Evolutionary conservation across 257 asterid species (phyloP).

Genomic region (Solanum gandarillasii): DNA sequence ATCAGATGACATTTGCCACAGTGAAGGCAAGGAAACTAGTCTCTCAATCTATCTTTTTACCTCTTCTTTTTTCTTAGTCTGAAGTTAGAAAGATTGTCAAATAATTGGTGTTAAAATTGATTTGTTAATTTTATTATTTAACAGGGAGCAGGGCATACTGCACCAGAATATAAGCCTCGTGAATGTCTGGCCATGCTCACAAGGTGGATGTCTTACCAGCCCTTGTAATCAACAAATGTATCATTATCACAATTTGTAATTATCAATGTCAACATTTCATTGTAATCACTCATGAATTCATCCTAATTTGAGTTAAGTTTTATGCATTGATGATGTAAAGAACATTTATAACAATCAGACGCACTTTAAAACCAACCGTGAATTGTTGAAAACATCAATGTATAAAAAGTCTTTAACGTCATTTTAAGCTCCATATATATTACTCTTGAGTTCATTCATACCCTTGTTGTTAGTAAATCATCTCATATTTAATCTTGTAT

Average conservation of each 20-base stretch:
- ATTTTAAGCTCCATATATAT: background rate
- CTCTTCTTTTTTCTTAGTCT: background rate
- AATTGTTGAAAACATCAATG: too few species aligned
- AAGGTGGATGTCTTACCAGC: slow-evolving; percentile 6
- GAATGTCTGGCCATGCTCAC: slow-evolving; percentile 11
- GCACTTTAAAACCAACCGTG: too few species aligned
- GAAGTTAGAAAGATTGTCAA: background rate
- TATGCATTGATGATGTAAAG: too few species aligned
- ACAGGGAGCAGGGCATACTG: slow-evolving; percentile 8
- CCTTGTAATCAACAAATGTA: background rate
- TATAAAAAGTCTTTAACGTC: background rate
- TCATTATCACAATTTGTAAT: background rate
- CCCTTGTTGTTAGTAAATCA: too few species aligned
- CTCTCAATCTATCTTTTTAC: background rate
- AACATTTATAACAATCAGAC: too few species aligned
- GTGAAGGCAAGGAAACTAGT: slow-evolving; percentile 9
- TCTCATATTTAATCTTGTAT: too few species aligned
- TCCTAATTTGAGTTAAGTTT: background rate
- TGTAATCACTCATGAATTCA: background rate
- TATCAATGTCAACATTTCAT: background rate
- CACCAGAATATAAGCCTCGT: slow-evolving; percentile 1
- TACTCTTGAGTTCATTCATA: too few species aligned
- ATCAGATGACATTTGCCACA: slow-evolving; percentile 14
- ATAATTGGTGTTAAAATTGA: background rate
- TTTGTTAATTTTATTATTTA: background rate